Base-by-base conservation (phyloP, 768 basidiomycete species). In the Tylopilus felleus region DNA sequence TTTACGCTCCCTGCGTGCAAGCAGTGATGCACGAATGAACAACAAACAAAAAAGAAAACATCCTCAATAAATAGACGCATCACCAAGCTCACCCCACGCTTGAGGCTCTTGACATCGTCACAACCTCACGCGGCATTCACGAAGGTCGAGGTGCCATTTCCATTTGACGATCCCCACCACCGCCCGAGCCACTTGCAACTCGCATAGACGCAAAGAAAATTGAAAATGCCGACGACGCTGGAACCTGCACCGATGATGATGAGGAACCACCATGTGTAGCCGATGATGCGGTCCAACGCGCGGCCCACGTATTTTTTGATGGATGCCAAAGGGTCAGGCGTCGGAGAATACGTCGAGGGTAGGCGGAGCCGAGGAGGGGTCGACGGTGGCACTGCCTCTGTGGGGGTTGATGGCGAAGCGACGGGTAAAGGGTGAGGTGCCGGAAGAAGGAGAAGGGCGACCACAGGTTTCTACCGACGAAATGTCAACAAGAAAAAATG, bases 181-280 rank as follows among this genome's bases (percentile, higher is more conserved):
- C 70, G 72, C 77, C 83, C 59, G 3, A 66, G 84, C 84, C 80
- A 85, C 21, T 73, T 77, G 80, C 82, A 87, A 17, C 82, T 78
- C 4, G 81, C 78, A 13, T 88, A 65, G 19, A 88, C 83, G n/a
- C 90, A 64, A 43, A 85, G 54, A 63, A 87, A 82, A 65, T 91
- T 92, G 61, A 85, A 82, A 29, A 88, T 57, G 0, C 90, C 91
- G 52, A 91, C 65, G n/a, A 75, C 63, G 2, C 79, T 75, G 19
- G 86, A 86, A 22, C 93, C 93, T 22, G 86, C 86, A 21, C 95
- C 95, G 19, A 93, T 67, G 35, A 90, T 52, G 21, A 84, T 78
- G 57, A 95, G 69, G 10, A 88, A 39, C 77, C 81, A 90, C 95
- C 94, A 98, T 9, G 80, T 69, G 56, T 84, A 76, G 10, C 96